Evolutionary conservation across 2,329 filamentous ascomycete genomes (phyloP).

Genomic region (Rhynchosporium secalis): DNA sequence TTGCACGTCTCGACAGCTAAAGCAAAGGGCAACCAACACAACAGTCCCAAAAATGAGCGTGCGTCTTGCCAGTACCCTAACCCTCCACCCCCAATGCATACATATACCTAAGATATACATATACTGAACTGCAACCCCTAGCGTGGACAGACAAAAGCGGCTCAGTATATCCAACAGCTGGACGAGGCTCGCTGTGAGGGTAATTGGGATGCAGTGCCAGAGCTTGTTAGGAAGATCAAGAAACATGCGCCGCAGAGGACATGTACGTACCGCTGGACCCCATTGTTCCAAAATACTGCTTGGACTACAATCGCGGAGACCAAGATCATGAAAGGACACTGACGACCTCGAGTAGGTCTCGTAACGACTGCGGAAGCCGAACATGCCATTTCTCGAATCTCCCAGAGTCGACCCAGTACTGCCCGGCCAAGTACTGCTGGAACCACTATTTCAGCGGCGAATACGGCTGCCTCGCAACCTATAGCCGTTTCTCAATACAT

Average conservation of each 20-base stretch:
- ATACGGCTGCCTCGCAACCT: slow-evolving; percentile 30
- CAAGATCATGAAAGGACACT: slow-evolving; percentile 16
- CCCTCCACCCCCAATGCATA: background rate
- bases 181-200: slow-evolving; percentile 86
- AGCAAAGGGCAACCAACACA: slow-evolving; percentile 16
- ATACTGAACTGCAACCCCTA: slow-evolving; percentile 22
- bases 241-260: slow-evolving; percentile 86
- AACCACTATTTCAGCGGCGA: slow-evolving; percentile 23
- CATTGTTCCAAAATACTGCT: background rate
- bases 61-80: slow-evolving; percentile 14
- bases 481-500: slow-evolving; percentile 34
- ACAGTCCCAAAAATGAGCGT: slow-evolving; percentile 36
- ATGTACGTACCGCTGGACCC: slow-evolving; percentile 58
- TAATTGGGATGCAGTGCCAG: slow-evolving; percentile 82
- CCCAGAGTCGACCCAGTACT: slow-evolving; percentile 32
- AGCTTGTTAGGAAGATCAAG: slow-evolving; percentile 87
- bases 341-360: slow-evolving; percentile 54
- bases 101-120: background rate
- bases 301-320: background rate
- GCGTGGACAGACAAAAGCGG: slow-evolving; percentile 67
- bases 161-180: slow-evolving; percentile 77
- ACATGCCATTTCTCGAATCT: slow-evolving; percentile 60
- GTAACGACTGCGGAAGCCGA: slow-evolving; percentile 70
- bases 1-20: slow-evolving; percentile 1
- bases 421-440: slow-evolving; percentile 25